These are phyloP conservation scores for Chrysoporthe austroafricana DNA, from an alignment of 2,329 filamentous ascomycete genomes.

Conservation along the genomic window DNA sequence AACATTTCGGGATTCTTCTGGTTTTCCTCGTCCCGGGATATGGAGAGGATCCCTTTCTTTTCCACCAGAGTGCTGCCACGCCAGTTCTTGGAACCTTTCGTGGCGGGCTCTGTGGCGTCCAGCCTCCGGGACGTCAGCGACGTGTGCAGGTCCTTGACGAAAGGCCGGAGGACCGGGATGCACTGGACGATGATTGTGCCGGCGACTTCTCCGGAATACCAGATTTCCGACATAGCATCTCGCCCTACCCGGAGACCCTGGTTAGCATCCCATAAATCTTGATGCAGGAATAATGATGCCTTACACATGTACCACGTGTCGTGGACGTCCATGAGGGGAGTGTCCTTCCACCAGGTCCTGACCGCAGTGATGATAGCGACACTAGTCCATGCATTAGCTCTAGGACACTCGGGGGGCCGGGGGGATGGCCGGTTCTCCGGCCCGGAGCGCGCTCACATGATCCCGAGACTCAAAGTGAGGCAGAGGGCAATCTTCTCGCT, in stretches of 20 bases:
- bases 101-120: slow-evolving; percentile 20
- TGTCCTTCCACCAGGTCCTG: slow-evolving; percentile 53
- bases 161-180: slow-evolving; percentile 54
- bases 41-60: slow-evolving; percentile 14
- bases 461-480: slow-evolving; percentile 54
- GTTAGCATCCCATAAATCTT: background rate
- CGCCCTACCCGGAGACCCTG: slow-evolving; percentile 36
- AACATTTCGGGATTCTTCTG: slow-evolving; percentile 18
- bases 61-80: slow-evolving; percentile 25
- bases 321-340: slow-evolving; percentile 44
- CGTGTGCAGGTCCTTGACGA: slow-evolving; percentile 47
- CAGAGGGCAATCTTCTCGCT: slow-evolving; percentile 55
- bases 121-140: slow-evolving; percentile 40
- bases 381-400: slow-evolving; percentile 30
- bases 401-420: background rate
- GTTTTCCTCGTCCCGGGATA: slow-evolving; percentile 26
- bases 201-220: slow-evolving; percentile 55
- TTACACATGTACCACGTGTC: slow-evolving; percentile 53
- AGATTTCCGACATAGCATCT: slow-evolving; percentile 50
- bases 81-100: slow-evolving; percentile 18
- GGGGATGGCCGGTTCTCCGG: background rate
- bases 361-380: slow-evolving; percentile 53
- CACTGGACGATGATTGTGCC: slow-evolving; percentile 60
- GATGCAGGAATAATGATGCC: slow-evolving; percentile 12
- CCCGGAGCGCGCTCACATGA: slow-evolving; percentile 40